A percentile compares a stretch with the other conserved stretches of the same genome.
Evolutionary conservation across 2,329 filamentous ascomycete genomes (phyloP).

Genomic region (Pestalotiopsis sp.): DNA sequence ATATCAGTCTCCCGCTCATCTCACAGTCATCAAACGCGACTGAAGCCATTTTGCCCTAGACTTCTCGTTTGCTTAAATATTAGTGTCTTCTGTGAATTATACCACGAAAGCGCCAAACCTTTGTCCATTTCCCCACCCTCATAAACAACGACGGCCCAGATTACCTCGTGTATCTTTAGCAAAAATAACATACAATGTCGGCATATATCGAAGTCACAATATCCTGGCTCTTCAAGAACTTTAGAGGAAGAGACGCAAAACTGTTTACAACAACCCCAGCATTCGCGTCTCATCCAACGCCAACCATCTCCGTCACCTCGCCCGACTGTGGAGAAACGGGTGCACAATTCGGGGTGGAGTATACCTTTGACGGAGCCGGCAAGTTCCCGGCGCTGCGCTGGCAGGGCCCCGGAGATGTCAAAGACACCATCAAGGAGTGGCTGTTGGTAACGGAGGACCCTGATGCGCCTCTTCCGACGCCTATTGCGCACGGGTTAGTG

Average conservation of each 20-base stretch:
- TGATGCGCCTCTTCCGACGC: conserved; percentile 45
- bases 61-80: not conserved
- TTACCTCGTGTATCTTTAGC: too few species aligned
- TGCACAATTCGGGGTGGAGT: conserved; percentile 36
- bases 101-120: not conserved
- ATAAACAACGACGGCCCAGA: too few species aligned
- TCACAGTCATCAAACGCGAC: not conserved
- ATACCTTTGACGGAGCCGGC: conserved; percentile 40
- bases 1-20: not conserved
- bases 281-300: conserved; percentile 34
- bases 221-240: conserved; percentile 42
- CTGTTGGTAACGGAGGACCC: conserved; percentile 49
- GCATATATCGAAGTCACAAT: conserved; percentile 34
- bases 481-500: conserved; percentile 47
- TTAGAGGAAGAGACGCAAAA: conserved; percentile 39
- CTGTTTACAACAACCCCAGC: conserved; percentile 38
- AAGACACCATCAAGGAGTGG: conserved; percentile 42
- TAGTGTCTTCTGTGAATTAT: not conserved
- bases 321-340: conserved; percentile 42
- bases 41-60: not conserved
- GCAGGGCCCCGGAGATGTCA: conserved; percentile 33
- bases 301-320: conserved; percentile 40
- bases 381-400: conserved; percentile 44
- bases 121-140: not conserved
- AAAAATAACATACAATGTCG: not conserved